phyloP scores from a whole-genome alignment of 805 yeast genomes.

The Pichia cabralensis region DNA sequence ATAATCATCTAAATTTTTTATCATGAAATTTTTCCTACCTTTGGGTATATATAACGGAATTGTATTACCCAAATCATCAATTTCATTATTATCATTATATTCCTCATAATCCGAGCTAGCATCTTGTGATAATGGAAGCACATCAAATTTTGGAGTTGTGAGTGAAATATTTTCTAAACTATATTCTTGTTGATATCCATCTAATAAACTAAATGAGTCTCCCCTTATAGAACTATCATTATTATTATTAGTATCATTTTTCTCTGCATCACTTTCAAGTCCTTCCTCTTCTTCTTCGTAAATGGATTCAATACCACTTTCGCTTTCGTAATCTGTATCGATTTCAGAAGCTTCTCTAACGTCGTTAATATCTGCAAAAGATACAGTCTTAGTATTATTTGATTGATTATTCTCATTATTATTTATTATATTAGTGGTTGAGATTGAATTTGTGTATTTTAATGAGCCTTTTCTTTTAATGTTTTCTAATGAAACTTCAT shows the following conservation, averaged over 20 bases:
- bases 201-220: conserved; percentile 5
- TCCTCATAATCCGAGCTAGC: too few relatives aligned
- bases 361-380: conserved; percentile 18
- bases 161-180: too few relatives aligned
- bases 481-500: conserved; percentile 11
- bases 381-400: too few relatives aligned
- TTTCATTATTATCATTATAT: conserved; percentile 25
- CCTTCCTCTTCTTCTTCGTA: too few relatives aligned
- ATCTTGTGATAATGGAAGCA: too few relatives aligned
- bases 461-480: conserved; percentile 15
- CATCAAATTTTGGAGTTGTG: too few relatives aligned
- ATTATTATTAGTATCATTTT: conserved; percentile 10
- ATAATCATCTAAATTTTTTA: conserved; percentile 26
- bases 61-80: too few relatives aligned
- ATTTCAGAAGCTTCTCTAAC: conserved; percentile 3
- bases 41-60: conserved; percentile 18
- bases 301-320: too few relatives aligned
- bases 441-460: too few relatives aligned
- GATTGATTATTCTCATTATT: too few relatives aligned
- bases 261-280: conserved; percentile 24
- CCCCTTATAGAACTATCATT: not conserved
- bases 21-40: conserved; percentile 23
- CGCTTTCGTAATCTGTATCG: conserved; percentile 29
- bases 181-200: too few relatives aligned
- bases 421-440: too few relatives aligned